Conservation (phyloP, 2,329 filamentous ascomycete species). For the Fusarium lyarnte region DNA sequence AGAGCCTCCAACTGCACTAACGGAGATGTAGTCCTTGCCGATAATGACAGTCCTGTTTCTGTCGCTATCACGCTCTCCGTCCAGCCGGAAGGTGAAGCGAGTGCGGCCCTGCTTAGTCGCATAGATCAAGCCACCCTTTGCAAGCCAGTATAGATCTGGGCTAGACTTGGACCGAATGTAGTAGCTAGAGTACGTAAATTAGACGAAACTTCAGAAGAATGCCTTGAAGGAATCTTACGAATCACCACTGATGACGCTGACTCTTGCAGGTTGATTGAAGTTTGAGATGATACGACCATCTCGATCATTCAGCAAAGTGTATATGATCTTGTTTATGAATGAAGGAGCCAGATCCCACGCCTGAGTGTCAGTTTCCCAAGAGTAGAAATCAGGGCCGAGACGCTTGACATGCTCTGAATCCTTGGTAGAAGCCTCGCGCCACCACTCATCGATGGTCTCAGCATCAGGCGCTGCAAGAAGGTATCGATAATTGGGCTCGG, state of each 20-base stretch:
- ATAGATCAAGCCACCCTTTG: neutral
- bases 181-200: neutral
- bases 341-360: neutral
- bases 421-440: neutral
- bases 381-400: neutral
- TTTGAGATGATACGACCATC: neutral
- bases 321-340: neutral
- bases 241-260: neutral
- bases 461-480: neutral
- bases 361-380: neutral
- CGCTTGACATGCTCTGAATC: neutral
- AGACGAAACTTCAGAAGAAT: neutral
- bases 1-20: neutral
- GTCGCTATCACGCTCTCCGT: neutral
- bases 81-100: neutral
- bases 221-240: neutral
- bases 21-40: neutral
- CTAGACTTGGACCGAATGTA: slow-evolving; percentile 15
- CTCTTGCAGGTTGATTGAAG: neutral
- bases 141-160: slow-evolving; percentile 1
- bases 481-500: neutral
- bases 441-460: slow-evolving; percentile 13
- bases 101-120: neutral
- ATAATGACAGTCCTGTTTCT: neutral
- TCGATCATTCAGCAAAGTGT: neutral